These are phyloP conservation scores for Tetrapisispora iriomotensis DNA, from an alignment of 805 yeast genomes.

Conservation along the genomic window DNA sequence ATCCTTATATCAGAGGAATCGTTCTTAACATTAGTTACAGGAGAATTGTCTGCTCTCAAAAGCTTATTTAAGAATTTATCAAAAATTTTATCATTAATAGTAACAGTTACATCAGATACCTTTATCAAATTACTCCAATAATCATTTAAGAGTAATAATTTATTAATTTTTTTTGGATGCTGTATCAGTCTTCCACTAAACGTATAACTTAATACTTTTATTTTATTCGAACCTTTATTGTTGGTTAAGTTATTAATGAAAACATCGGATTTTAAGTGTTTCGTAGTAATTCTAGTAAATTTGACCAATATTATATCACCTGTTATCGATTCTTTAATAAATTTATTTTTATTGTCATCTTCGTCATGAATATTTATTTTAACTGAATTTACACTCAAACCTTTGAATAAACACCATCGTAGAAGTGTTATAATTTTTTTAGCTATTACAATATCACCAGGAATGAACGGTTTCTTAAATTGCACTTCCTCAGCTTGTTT, in stretches of 20 bases:
- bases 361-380: conserved; percentile 6
- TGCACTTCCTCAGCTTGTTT: background rate
- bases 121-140: conserved; percentile 17
- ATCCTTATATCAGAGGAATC: background rate
- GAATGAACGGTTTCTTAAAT: background rate
- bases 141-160: background rate
- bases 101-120: conserved; percentile 13
- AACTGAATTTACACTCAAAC: conserved; percentile 9
- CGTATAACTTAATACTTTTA: conserved; percentile 15
- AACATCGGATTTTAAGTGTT: conserved; percentile 11
- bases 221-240: conserved; percentile 7
- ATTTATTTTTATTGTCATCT: background rate
- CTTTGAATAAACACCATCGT: conserved; percentile 10
- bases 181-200: conserved; percentile 7
- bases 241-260: conserved; percentile 15
- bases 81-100: conserved; percentile 2
- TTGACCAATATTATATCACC: conserved; percentile 14
- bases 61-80: conserved; percentile 1
- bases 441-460: background rate
- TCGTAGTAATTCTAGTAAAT: conserved; percentile 9
- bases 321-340: conserved; percentile 3
- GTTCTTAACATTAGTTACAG: background rate
- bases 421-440: conserved; percentile 7
- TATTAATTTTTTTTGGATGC: conserved; percentile 1
- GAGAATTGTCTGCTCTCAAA: background rate